Percentiles rank a stretch among this genome's conserved stretches.
These are phyloP conservation scores for Starmerella lactis-condensi DNA, from an alignment of 805 yeast species.

Conservation along the genomic window DNA sequence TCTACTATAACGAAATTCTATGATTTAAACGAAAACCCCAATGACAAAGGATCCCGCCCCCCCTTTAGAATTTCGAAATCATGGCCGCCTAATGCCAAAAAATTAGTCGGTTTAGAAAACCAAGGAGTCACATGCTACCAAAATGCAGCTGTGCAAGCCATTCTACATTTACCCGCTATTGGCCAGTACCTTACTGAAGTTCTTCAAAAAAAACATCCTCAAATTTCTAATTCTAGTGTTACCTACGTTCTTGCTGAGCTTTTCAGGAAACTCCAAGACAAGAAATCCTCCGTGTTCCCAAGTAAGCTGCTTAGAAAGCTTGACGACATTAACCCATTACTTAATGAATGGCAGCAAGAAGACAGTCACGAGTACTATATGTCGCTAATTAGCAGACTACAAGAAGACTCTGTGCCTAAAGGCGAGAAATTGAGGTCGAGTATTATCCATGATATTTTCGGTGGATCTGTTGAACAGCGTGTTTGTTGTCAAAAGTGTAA, in stretches of 20 bases:
- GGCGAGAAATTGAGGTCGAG: slow-evolving; percentile 70
- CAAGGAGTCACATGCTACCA: slow-evolving; percentile 95
- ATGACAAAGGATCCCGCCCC: slow-evolving; percentile 47
- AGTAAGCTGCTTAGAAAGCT: slow-evolving; percentile 49
- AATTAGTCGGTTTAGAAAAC: slow-evolving; percentile 59
- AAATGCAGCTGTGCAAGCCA: slow-evolving; percentile 82
- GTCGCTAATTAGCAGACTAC: slow-evolving; percentile 73
- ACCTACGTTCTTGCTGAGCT: slow-evolving; percentile 20
- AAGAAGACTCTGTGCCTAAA: slow-evolving; percentile 81
- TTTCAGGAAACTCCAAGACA: slow-evolving; percentile 16
- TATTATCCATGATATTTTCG: slow-evolving; percentile 80
- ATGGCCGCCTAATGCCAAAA: slow-evolving; percentile 32
- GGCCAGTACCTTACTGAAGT: slow-evolving; percentile 65
- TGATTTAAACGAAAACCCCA: slow-evolving; percentile 35
- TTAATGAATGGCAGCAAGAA: slow-evolving; percentile 95
- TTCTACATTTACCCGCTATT: slow-evolving; percentile 79
- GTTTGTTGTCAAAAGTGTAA: slow-evolving; percentile 72
- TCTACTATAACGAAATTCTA: slow-evolving; percentile 25
- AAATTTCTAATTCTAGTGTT: slow-evolving; percentile 16
- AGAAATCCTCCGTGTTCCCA: slow-evolving; percentile 47
- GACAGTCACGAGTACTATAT: slow-evolving; percentile 94
- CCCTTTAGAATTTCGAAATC: slow-evolving; percentile 45
- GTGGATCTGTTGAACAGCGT: slow-evolving; percentile 69
- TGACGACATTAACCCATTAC: slow-evolving; percentile 81
- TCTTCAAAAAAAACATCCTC: slow-evolving; percentile 31